Evolutionary conservation across 1,284 basidiomycete genomes (phyloP).

Genomic region (Tilletia indica): DNA sequence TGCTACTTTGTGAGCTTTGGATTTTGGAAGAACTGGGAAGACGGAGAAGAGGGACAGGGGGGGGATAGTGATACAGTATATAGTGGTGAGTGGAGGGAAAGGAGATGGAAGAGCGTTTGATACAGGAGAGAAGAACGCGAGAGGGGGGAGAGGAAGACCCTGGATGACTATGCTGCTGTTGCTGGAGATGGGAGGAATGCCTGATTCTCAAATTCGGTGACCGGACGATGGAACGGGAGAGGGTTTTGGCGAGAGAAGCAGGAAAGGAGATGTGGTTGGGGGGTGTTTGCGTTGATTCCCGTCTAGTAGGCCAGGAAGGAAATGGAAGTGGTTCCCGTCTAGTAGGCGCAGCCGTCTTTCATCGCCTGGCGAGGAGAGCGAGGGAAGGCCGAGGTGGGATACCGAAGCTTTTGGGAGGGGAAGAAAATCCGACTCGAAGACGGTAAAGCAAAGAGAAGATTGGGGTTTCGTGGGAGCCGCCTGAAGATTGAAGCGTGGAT

Average conservation of each 20-base stretch:
- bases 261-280: neutral
- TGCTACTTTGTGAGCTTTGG: neutral
- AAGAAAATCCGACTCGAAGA: too few species aligned
- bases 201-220: too few species aligned
- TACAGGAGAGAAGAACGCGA: neutral
- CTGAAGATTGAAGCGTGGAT: too few species aligned
- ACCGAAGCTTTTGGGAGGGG: too few species aligned
- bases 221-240: neutral
- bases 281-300: neutral
- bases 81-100: neutral
- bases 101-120: neutral
- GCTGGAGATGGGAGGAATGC: neutral
- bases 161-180: neutral
- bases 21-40: neutral
- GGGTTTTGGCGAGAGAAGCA: neutral
- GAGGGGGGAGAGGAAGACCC: neutral
- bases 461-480: too few species aligned
- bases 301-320: neutral
- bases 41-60: neutral
- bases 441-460: too few species aligned
- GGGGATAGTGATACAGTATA: slow-evolving; percentile 6
- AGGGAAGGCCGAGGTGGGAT: too few species aligned
- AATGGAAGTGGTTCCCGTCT: too few species aligned
- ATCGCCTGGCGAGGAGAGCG: too few species aligned
- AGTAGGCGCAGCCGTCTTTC: too few species aligned